These are phyloP conservation scores for Zalaria obscura DNA, from an alignment of 2,329 filamentous ascomycete genomes.

Conservation along the genomic window DNA sequence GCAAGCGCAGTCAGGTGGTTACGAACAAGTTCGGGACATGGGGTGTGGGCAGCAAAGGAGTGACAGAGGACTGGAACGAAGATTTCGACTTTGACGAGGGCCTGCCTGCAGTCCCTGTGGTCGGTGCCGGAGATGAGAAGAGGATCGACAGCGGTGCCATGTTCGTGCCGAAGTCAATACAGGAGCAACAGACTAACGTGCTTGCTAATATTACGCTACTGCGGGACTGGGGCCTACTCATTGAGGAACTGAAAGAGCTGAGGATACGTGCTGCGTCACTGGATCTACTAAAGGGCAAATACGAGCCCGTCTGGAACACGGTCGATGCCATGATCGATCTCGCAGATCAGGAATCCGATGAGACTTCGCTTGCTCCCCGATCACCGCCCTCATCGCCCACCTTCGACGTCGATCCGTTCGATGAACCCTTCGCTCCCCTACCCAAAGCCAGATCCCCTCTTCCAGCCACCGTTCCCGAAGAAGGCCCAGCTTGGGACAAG, in stretches of 20 bases:
- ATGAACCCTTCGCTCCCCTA: slow-evolving; percentile 27
- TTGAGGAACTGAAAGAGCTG: slow-evolving; percentile 70
- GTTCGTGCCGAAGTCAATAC: slow-evolving; percentile 67
- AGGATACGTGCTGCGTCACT: slow-evolving; percentile 56
- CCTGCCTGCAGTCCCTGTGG: slow-evolving; percentile 9
- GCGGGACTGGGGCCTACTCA: slow-evolving; percentile 63
- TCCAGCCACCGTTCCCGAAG: slow-evolving; percentile 5
- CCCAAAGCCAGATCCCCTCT: neutral
- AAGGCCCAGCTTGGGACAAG: neutral
- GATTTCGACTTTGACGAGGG: slow-evolving; percentile 65
- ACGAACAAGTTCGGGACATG: slow-evolving; percentile 67
- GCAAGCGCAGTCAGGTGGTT: slow-evolving; percentile 39
- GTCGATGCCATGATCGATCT: slow-evolving; percentile 78
- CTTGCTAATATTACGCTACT: slow-evolving; percentile 75
- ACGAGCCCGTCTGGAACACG: slow-evolving; percentile 57
- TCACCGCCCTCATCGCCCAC: slow-evolving; percentile 43
- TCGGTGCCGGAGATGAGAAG: slow-evolving; percentile 19
- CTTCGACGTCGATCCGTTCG: slow-evolving; percentile 44
- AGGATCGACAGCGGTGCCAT: slow-evolving; percentile 37
- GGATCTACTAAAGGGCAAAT: slow-evolving; percentile 46
- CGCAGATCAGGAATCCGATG: slow-evolving; percentile 53
- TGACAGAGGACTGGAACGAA: slow-evolving; percentile 80
- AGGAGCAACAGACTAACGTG: slow-evolving; percentile 68
- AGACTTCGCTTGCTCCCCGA: slow-evolving; percentile 33
- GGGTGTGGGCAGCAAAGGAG: slow-evolving; percentile 64